Base-by-base conservation (phyloP, 768 basidiomycete genomes). In the Tephrocybe rancida region DNA sequence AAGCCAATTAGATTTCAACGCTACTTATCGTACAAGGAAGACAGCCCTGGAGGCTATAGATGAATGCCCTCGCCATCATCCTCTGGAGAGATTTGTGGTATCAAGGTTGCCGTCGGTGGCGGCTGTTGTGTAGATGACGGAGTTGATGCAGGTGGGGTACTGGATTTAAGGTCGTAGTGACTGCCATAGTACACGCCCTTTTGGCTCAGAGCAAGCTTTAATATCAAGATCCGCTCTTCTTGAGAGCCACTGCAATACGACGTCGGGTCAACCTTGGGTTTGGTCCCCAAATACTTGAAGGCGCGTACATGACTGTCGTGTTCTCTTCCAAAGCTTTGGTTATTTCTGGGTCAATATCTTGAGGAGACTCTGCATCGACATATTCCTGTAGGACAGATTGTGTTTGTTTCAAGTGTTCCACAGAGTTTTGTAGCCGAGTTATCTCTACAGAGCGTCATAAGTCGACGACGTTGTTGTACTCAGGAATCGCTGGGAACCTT, bases 141-240 rank as follows among this genome's bases (percentile, higher is more conserved):
- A 10, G 39, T 8, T n/a, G 52, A 42, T 35, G 44, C 13, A 25
- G n/a, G 24, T 35, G 35, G 26, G 25, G 1, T 26, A 42, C 52
- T 24, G 42, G 56, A 48, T 5, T 48, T 48, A 7, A 69, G 52
- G 43, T 75, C 73, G 63, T 83, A 85, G 64, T 87, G 85, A n/a
- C 63, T 56, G n/a, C 72, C 70, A 47, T 70, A 58, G 39, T 67
- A 51, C 10, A 85, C 68, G 1, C 87, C 87, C 60, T 87, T 88
- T 62, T 85, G 79, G 18, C 71, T 69, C 50, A 91, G 69, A 6
- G 86, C 88, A 61, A 85, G 71, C 66, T 79, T 82, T 47, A 91
- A 75, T 47, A 92, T 89, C 24, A 71, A 70, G 53, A 91, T 81
- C 19, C 90, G 78, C 62, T 93, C 91, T 62, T 87, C 81, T 69